A percentile compares a stretch with the other conserved stretches of the same genome.
Conservation (phyloP, 2,329 filamentous ascomycete species). For the Lasiodiplodia sp. region DNA sequence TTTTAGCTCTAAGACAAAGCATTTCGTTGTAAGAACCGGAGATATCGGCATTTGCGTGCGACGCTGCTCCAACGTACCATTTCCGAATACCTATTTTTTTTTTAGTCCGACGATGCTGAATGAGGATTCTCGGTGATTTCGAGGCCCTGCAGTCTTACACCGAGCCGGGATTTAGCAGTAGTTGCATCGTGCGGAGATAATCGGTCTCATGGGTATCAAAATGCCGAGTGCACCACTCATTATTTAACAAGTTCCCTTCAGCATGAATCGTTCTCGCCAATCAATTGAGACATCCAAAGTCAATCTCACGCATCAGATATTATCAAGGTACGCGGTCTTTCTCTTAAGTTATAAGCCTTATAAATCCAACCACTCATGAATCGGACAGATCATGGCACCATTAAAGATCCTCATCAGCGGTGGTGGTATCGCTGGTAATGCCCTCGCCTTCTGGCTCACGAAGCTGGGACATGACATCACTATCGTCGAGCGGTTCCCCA, state of each 20-base stretch:
- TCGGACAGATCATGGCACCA: constrained; percentile 4
- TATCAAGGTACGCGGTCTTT: neutral
- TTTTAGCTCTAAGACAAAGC: no score
- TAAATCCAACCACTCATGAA: neutral
- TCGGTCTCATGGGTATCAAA: neutral
- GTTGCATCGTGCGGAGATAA: neutral
- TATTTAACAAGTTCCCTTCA: neutral
- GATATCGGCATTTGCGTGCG: no score
- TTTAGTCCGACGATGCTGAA: neutral
- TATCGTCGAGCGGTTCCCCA: constrained; percentile 52
- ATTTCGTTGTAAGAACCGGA: no score
- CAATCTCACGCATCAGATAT: no score
- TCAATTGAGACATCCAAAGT: neutral
- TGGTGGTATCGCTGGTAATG: constrained; percentile 40
- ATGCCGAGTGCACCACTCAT: neutral
- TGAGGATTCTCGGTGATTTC: neutral
- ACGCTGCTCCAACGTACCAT: no score
- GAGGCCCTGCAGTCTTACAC: neutral
- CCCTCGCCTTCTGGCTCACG: constrained; percentile 61
- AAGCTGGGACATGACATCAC: constrained; percentile 42
- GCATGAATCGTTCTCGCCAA: neutral
- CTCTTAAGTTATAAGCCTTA: neutral
- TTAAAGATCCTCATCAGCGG: constrained; percentile 42
- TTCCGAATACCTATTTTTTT: no score
- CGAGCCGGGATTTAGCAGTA: neutral